Evolutionary conservation across 2,329 filamentous ascomycete species (phyloP).

Genomic region (Arthrobotrys pseudoclavata): DNA sequence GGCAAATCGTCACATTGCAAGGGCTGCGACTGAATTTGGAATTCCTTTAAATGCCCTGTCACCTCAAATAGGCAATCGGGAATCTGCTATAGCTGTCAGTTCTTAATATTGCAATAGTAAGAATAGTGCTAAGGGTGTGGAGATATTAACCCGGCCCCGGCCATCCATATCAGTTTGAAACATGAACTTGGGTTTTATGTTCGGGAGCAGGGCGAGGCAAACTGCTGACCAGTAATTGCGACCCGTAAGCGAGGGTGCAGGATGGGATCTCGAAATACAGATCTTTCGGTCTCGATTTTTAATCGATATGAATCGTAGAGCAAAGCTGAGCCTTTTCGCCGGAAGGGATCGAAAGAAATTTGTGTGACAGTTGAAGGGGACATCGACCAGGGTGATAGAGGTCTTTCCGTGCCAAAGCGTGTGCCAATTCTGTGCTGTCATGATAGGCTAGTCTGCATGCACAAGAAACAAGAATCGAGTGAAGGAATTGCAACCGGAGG

Average conservation of each 20-base stretch:
- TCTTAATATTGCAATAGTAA: slow-evolving; percentile 54
- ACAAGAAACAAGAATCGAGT: slow-evolving; percentile 43
- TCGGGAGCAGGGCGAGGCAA: slow-evolving; percentile 43
- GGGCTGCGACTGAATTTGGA: slow-evolving; percentile 58
- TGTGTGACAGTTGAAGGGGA: slow-evolving; percentile 54
- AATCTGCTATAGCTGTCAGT: slow-evolving; percentile 60
- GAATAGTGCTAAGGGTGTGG: slow-evolving; percentile 48
- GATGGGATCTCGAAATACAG: slow-evolving; percentile 44
- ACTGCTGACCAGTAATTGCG: slow-evolving; percentile 53
- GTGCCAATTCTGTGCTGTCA: slow-evolving; percentile 52
- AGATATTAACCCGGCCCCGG: slow-evolving; percentile 49
- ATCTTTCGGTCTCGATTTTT: slow-evolving; percentile 31
- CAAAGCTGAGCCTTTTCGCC: slow-evolving; percentile 15
- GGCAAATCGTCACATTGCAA: slow-evolving; percentile 54
- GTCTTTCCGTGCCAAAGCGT: slow-evolving; percentile 56
- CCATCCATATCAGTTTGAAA: slow-evolving; percentile 47
- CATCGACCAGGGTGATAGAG: slow-evolving; percentile 47
- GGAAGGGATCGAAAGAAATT: slow-evolving; percentile 26
- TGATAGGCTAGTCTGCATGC: slow-evolving; percentile 47
- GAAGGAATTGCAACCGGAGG: slow-evolving; percentile 38
- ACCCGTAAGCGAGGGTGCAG: slow-evolving; percentile 58
- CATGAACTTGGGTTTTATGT: slow-evolving; percentile 48
- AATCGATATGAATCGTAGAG: slow-evolving; percentile 21
- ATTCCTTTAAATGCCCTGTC: slow-evolving; percentile 47
- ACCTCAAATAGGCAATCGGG: slow-evolving; percentile 54